These are phyloP conservation scores for Casuarina cunninghamiana DNA, from an alignment of 306 rosid genomes.

Conservation along the genomic window DNA sequence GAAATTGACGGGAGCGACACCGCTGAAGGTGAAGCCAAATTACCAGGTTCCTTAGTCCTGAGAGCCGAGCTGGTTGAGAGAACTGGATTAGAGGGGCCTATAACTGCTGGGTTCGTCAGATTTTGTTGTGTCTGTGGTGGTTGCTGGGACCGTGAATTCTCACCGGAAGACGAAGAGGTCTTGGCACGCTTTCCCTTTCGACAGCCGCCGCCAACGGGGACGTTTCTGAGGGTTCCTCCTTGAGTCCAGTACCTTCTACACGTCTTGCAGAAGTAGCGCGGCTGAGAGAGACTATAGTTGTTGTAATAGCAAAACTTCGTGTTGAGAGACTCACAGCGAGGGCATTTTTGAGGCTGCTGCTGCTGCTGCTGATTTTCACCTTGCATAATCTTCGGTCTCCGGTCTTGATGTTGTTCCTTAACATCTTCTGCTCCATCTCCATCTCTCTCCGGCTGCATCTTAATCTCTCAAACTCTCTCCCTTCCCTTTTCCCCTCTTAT, in stretches of 20 bases:
- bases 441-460: slow-evolving; percentile 31
- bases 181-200: slow-evolving; percentile 52
- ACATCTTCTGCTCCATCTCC: slow-evolving; percentile 5
- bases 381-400: background rate
- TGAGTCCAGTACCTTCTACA: slow-evolving; percentile 73
- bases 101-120: slow-evolving; percentile 2
- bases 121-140: slow-evolving; percentile 14
- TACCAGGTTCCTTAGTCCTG: slow-evolving; percentile 8
- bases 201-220: slow-evolving; percentile 62
- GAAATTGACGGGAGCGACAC: background rate
- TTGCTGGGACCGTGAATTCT: slow-evolving; percentile 21
- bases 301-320: slow-evolving; percentile 73
- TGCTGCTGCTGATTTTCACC: slow-evolving; percentile 16
- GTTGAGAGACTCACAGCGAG: slow-evolving; percentile 57
- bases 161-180: slow-evolving; percentile 9
- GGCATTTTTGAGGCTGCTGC: slow-evolving; percentile 48
- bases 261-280: slow-evolving; percentile 58
- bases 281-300: slow-evolving; percentile 65
- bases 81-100: background rate
- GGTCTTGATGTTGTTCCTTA: slow-evolving; percentile 9
- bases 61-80: background rate
- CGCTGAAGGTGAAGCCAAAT: slow-evolving; percentile 11
- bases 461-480: background rate
- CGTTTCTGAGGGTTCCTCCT: slow-evolving; percentile 64
- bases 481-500: too few species aligned